Evolutionary conservation across 768 basidiomycete genomes (phyloP).

Genomic region (Crepidotus variabilis): DNA sequence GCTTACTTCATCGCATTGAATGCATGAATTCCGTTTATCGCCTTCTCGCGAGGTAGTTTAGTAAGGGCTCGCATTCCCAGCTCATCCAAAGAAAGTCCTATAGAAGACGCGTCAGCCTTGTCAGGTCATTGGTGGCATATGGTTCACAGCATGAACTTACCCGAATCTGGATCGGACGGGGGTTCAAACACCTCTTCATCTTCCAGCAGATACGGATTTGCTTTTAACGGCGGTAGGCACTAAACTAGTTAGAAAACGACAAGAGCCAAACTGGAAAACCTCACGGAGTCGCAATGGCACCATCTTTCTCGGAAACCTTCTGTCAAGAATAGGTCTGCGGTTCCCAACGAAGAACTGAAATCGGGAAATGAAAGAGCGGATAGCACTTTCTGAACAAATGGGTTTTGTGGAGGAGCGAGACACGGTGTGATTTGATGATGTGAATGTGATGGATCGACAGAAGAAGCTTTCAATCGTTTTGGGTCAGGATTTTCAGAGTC

Average conservation of each 20-base stretch:
- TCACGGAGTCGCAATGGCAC: constrained; percentile 67
- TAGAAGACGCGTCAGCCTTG: constrained; percentile 7
- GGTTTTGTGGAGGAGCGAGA: constrained; percentile 50
- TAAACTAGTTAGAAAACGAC: constrained; percentile 20
- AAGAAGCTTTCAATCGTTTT: constrained; percentile 31
- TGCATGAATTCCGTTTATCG: constrained; percentile 80
- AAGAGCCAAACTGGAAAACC: constrained; percentile 2
- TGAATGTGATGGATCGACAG: constrained; percentile 13
- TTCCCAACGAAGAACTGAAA: constrained; percentile 35
- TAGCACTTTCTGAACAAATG: constrained; percentile 43
- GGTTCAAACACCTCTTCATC: constrained; percentile 86
- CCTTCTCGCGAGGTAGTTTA: constrained; percentile 72
- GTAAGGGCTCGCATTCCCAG: constrained; percentile 77
- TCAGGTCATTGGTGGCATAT: constrained; percentile 1
- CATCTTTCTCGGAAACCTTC: constrained; percentile 74
- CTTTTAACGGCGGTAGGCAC: constrained; percentile 57
- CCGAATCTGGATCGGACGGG: constrained; percentile 83
- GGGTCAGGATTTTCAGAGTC: constrained; percentile 29
- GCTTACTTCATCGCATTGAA: constrained; percentile 80
- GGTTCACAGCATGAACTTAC: constrained; percentile 27
- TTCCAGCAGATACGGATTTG: constrained; percentile 58
- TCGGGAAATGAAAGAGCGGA: constrained; percentile 19
- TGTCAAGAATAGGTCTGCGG: constrained; percentile 73
- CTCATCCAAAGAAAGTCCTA: constrained; percentile 78
- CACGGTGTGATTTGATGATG: constrained; percentile 33